Base-by-base conservation (phyloP, 352 stramenopile species). In the Globisporangium canariense region DNA sequence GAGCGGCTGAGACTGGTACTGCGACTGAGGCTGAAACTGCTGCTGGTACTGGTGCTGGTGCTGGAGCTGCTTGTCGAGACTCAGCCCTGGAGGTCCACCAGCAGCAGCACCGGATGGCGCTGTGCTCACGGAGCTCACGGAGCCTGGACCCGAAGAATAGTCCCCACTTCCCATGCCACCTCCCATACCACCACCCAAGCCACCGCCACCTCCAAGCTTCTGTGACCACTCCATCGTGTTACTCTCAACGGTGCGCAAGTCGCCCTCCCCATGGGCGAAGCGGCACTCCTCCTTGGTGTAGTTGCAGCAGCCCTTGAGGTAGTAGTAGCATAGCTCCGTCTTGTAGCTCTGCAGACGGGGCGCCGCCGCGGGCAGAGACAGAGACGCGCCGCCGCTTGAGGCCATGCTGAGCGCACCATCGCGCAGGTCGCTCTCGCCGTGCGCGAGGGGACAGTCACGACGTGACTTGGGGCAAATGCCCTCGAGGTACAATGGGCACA, bases 281-380 rank as follows among this genome's bases (percentile, higher is more conserved):
- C 86, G 79, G 30, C 86, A 95, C 54, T 95, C 86, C 4, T 93
- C 86, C 66, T 90, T 95, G 3, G 84, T 78, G 72, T 92, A 95
- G 71, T 95, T 95, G 78, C 86, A 95, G 66, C 87, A 91, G 30
- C 86, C 86, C 50, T 93, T 93, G 30, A 95, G 70, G 58, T 92
- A 95, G 69, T 93, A 95, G 68, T 93, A 95, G 74, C 86, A 95
- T 49, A 95, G 64, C 68, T 95, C 83, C 0, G 86, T 95, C 83
- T 95, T 95, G 79, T 95, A 95, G 66, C 86, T 95, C 68, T 95
- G 83, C 38, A 93, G 67, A 36, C 86, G 75, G 53, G 84, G 83
- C 7, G 82, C 83, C 11, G 81, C 75, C 10, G 79, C 59, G 16
- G 76, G 74, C 34, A 90, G 46, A 5, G 41, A 47, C 13, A 14